Base-by-base conservation (phyloP, 1,139 yeast genomes). In the Taiozyma sp. region DNA sequence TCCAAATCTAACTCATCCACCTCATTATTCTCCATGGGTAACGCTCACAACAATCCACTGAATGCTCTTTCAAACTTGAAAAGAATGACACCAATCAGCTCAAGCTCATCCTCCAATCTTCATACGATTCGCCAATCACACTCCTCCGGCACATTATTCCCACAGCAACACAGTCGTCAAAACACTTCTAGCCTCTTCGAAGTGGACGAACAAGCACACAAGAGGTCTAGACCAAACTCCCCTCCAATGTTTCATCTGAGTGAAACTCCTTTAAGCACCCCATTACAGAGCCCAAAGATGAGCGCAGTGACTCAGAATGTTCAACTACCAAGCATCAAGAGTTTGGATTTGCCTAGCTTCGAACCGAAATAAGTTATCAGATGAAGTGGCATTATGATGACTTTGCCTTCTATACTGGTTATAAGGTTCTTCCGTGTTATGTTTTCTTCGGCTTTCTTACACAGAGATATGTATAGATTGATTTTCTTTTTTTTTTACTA, bases 31-130 rank as follows among this genome's bases (percentile, higher is more conserved):
- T 59, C 64, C 0, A 27, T 61, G 48, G 55, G 48, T 36, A 38
- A 34, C 10, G 9, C 53, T 44, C 53, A 47, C 54, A 49, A 51
- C 52, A 51, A 51, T 49, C 55, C 54, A 52, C 57, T 61, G 56
- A 66, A 62, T 52, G 73, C 70, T 2, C 57, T 70, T 29, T 71
- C 74, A 1, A 65, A 70, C 4, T 51, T 71, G 51, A 70, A 71
- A 56, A 60, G 70, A 58, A 70, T 71, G 74, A 70, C 74, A 0
- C 74, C 74, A 32, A 50, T 62, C 13, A 45, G 45, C 8, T 42
- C 58, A 8, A 40, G 47, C 9, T 48, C 56, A 8, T 41, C 53
- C 2, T 54, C 51, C 48, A 27, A 59, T 53, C 45, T 54, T 51
- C 22, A 51, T 48, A 1, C 50, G 8, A 16, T 57, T 12, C 54